A percentile compares a stretch with the other conserved stretches of the same genome.
Conservation (phyloP, 176 grass and related monocot species). For the Zea luxurians region DNA sequence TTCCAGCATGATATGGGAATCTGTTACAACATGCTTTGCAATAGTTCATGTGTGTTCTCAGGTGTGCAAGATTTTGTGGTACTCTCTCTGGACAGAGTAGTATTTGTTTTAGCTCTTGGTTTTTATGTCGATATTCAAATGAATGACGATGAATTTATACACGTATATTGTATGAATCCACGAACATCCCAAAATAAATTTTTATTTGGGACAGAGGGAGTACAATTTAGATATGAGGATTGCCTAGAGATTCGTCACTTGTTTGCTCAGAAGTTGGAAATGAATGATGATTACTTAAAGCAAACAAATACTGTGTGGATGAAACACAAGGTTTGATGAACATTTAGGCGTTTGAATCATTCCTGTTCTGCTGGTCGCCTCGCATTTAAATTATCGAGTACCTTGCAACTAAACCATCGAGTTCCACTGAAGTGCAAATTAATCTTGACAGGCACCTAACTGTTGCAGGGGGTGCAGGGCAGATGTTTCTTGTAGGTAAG, state of each 20-base stretch:
- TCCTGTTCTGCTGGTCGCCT: neutral
- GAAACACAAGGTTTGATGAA: constrained; percentile 7
- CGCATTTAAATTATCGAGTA: neutral
- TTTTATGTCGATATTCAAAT: too few species aligned
- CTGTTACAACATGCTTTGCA: neutral
- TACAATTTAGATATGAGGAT: neutral
- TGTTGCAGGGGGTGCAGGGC: neutral
- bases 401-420: neutral
- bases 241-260: neutral
- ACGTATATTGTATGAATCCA: too few species aligned
- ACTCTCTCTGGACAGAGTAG: too few species aligned
- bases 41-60: constrained; percentile 4
- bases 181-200: too few species aligned
- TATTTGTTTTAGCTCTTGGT: too few species aligned
- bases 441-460: neutral
- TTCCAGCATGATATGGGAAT: constrained; percentile 19
- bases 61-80: constrained; percentile 12
- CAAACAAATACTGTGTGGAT: neutral
- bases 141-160: too few species aligned
- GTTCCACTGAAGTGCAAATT: neutral
- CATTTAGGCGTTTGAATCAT: neutral
- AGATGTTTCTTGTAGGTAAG: neutral
- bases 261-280: constrained; percentile 5
- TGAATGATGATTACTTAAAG: neutral
- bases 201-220: too few species aligned